A percentile compares a stretch with the other conserved stretches of the same genome.
These are phyloP conservation scores for Chaetomiaceae sp. DNA, from an alignment of 2,329 filamentous ascomycete species.

Conservation along the genomic window DNA sequence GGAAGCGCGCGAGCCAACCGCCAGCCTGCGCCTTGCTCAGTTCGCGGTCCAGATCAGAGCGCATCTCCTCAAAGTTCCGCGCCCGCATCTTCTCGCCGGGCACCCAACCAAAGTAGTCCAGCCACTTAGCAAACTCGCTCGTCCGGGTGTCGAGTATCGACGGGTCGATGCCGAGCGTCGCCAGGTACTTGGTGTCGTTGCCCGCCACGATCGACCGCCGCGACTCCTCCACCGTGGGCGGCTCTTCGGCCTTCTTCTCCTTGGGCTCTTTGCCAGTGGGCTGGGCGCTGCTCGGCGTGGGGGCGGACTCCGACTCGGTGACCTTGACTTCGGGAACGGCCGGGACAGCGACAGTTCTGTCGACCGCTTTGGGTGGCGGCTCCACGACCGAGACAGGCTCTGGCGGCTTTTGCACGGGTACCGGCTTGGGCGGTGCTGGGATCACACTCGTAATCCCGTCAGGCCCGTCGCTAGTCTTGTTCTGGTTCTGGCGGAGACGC, in stretches of 20 bases:
- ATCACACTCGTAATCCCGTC: conserved; percentile 89
- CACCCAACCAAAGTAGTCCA: conserved; percentile 86
- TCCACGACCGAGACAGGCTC: conserved; percentile 31
- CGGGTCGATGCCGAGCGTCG: conserved; percentile 70
- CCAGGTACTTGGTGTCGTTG: conserved; percentile 72
- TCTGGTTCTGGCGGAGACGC: conserved; percentile 58
- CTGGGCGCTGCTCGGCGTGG: conserved; percentile 36
- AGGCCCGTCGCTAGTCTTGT: conserved; percentile 58
- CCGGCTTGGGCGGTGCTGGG: conserved; percentile 60
- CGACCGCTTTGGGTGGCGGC: conserved; percentile 27
- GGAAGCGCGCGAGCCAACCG: conserved; percentile 77
- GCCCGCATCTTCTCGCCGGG: conserved; percentile 66
- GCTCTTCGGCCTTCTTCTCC: conserved; percentile 27
- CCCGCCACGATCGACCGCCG: conserved; percentile 60
- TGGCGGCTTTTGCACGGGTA: conserved; percentile 32
- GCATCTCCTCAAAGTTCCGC: conserved; percentile 72
- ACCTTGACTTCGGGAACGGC: conserved; percentile 54
- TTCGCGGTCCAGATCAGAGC: conserved; percentile 77
- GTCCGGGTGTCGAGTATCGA: conserved; percentile 69
- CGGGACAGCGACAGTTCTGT: conserved; percentile 28
- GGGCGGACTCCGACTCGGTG: conserved; percentile 41
- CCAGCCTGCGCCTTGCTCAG: conserved; percentile 86
- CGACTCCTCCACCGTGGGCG: conserved; percentile 36
- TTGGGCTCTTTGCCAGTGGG: conserved; percentile 30
- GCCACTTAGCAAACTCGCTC: conserved; percentile 71